Evolutionary conservation across 768 basidiomycete species (phyloP).

Genomic region (Psilocybe azurescens): DNA sequence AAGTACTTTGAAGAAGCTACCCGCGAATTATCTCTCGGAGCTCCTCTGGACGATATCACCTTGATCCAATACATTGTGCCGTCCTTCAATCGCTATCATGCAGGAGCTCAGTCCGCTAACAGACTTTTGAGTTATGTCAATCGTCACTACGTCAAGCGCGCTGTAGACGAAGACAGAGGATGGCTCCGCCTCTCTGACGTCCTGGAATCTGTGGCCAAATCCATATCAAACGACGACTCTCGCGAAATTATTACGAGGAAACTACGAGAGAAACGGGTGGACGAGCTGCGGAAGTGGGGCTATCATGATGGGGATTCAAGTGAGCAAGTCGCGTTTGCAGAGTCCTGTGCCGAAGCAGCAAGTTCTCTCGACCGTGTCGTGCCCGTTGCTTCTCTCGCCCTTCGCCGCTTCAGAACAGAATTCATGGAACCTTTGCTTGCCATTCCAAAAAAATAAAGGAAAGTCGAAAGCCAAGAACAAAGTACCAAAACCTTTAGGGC

Average conservation of each 20-base stretch:
- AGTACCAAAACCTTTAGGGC: constrained; percentile 45
- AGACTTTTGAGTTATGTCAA: constrained; percentile 82
- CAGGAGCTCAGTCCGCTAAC: constrained; percentile 70
- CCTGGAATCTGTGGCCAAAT: constrained; percentile 62
- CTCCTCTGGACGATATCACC: constrained; percentile 67
- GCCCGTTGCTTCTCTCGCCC: constrained; percentile 65
- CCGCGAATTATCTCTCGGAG: constrained; percentile 64
- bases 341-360: constrained; percentile 77
- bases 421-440: constrained; percentile 72
- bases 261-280: constrained; percentile 60
- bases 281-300: constrained; percentile 78
- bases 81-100: constrained; percentile 71
- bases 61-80: constrained; percentile 75
- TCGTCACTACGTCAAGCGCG: constrained; percentile 78
- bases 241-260: constrained; percentile 63
- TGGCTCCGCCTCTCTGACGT: constrained; percentile 76
- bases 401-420: constrained; percentile 74
- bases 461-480: constrained; percentile 56
- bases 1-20: constrained; percentile 68
- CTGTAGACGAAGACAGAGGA: constrained; percentile 78
- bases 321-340: constrained; percentile 58
- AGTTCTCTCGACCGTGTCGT: constrained; percentile 72
- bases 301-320: constrained; percentile 55
- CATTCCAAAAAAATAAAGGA: constrained; percentile 69
- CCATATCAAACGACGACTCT: constrained; percentile 53